Evolutionary conservation across 2,329 filamentous ascomycete genomes (phyloP).

Genomic region (Pleoardoris graminearum): DNA sequence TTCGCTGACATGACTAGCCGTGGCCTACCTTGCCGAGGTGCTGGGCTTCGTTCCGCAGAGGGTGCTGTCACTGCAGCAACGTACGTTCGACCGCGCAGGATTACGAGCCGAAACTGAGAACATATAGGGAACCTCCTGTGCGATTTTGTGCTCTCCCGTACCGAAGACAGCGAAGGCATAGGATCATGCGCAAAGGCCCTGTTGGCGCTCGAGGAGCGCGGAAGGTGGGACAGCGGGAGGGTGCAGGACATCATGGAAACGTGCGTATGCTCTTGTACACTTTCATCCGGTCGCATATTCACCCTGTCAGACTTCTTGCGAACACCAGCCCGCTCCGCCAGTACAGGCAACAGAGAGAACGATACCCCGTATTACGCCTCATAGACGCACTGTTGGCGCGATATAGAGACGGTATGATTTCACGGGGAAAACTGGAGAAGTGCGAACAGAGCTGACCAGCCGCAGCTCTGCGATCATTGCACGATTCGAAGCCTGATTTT

Average conservation of each 20-base stretch:
- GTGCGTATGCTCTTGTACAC: slow-evolving; percentile 38
- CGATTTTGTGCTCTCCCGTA: slow-evolving; percentile 66
- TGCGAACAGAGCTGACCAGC: slow-evolving; percentile 13
- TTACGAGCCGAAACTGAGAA: slow-evolving; percentile 53
- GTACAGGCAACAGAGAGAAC: slow-evolving; percentile 62
- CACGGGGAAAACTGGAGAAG: background rate
- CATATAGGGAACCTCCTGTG: slow-evolving; percentile 58
- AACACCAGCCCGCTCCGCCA: slow-evolving; percentile 63
- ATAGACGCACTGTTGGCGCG: slow-evolving; percentile 65
- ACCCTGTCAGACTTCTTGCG: slow-evolving; percentile 36
- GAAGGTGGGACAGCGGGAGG: slow-evolving; percentile 63
- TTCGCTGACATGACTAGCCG: slow-evolving; percentile 37
- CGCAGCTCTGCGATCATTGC: slow-evolving; percentile 51
- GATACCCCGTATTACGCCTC: slow-evolving; percentile 65
- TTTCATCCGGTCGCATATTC: background rate
- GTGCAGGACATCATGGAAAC: slow-evolving; percentile 58
- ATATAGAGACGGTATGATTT: slow-evolving; percentile 58
- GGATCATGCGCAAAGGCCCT: slow-evolving; percentile 63
- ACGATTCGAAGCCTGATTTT: slow-evolving; percentile 57
- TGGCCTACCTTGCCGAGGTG: slow-evolving; percentile 57
- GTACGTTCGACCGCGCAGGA: slow-evolving; percentile 33
- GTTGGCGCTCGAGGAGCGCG: slow-evolving; percentile 61
- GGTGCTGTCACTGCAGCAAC: slow-evolving; percentile 63
- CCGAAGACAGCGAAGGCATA: slow-evolving; percentile 58
- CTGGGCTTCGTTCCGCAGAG: slow-evolving; percentile 56